Evolutionary conservation across 352 stramenopile species (phyloP).

Genomic region (Phytophthora pisi): DNA sequence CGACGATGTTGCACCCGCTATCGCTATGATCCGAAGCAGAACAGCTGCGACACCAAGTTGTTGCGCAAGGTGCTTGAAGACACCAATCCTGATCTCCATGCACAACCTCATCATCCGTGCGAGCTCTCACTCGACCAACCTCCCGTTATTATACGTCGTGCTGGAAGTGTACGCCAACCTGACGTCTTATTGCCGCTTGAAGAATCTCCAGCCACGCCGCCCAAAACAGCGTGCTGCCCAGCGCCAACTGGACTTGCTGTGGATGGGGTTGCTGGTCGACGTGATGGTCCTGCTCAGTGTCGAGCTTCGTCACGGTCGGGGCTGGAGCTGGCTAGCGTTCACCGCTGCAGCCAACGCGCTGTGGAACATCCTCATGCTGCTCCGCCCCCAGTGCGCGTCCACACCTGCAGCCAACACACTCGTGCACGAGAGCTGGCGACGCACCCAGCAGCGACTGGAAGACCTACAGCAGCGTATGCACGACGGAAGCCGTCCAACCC

Average conservation of each 20-base stretch:
- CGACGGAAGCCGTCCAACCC: not conserved
- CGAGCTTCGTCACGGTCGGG: not conserved
- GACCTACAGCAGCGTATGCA: not conserved
- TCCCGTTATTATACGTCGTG: not conserved
- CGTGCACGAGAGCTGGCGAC: not conserved
- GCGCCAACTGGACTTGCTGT: not conserved
- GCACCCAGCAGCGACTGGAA: not conserved
- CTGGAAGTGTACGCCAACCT: not conserved
- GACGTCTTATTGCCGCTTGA: not conserved
- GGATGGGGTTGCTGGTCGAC: constrained; percentile 1
- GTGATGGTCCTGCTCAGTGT: not conserved
- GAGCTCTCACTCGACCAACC: not conserved
- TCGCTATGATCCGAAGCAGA: not conserved
- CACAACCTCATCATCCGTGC: constrained; percentile 1
- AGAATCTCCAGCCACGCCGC: not conserved
- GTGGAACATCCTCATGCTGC: not conserved
- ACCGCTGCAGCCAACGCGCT: not conserved
- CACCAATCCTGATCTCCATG: not conserved
- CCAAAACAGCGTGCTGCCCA: not conserved
- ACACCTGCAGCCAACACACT: not conserved
- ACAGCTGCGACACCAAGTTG: not conserved
- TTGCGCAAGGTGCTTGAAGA: not conserved
- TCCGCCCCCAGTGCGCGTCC: not conserved
- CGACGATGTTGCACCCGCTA: not conserved
- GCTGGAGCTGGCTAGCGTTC: not conserved